Evolutionary conservation across 805 yeast genomes (phyloP).

Genomic region (Candida arabinofermentans): DNA sequence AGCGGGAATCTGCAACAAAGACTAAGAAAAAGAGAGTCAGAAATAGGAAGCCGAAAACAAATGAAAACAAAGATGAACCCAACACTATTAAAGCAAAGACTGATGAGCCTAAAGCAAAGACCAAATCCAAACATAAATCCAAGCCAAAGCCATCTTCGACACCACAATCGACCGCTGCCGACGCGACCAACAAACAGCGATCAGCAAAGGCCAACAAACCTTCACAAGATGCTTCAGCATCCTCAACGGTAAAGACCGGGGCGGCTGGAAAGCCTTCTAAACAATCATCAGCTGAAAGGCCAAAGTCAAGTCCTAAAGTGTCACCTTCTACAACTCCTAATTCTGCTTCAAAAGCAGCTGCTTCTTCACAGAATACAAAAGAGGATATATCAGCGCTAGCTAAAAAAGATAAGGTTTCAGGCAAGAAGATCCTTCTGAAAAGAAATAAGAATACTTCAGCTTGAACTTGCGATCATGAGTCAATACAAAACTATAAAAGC

Average conservation of each 20-base stretch:
- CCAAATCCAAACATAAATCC: neutral
- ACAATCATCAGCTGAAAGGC: neutral
- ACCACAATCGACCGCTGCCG: neutral
- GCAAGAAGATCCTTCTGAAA: neutral
- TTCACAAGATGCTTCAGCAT: neutral
- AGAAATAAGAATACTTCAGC: neutral
- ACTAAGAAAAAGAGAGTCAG: slow-evolving; percentile 1
- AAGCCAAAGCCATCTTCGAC: neutral
- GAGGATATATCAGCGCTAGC: neutral
- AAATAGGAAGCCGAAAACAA: neutral
- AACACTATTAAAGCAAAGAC: neutral
- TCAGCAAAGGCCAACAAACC: neutral
- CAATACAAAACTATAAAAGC: slow-evolving; percentile 18
- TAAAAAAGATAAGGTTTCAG: neutral
- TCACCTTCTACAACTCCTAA: neutral
- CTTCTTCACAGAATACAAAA: slow-evolving; percentile 4
- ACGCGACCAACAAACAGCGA: neutral
- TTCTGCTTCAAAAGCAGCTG: neutral
- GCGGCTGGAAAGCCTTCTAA: neutral
- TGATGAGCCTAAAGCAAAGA: neutral
- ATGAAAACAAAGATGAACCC: neutral
- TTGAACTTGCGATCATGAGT: neutral
- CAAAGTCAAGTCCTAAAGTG: neutral
- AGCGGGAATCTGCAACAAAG: neutral
- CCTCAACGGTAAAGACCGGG: neutral